A percentile compares a stretch with the other conserved stretches of the same genome.
These are phyloP conservation scores for Boletus reticulatus DNA, from an alignment of 768 basidiomycete species.

Conservation along the genomic window DNA sequence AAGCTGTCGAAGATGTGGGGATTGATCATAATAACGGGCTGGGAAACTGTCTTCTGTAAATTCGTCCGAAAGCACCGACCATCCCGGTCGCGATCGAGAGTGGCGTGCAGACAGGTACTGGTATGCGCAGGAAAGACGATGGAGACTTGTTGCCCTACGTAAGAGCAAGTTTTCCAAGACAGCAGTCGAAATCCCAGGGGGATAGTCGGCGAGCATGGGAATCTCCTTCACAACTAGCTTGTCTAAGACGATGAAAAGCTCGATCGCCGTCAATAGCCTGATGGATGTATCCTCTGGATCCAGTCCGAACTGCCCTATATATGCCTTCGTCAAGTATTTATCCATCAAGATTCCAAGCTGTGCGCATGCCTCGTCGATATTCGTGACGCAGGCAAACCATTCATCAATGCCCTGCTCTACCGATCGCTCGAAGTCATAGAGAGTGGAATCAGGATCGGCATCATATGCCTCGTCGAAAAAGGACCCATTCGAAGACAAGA, in stretches of 20 bases:
- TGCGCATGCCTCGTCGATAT: constrained; percentile 3
- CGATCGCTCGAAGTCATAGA: constrained; percentile 38
- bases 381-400: constrained; percentile 27
- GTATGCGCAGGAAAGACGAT: no score
- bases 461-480: constrained; percentile 5
- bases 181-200: no score
- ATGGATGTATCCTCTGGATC: constrained; percentile 38
- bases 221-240: constrained; percentile 11
- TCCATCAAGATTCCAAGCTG: constrained; percentile 18
- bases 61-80: no score
- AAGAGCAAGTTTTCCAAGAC: no score
- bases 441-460: constrained; percentile 12
- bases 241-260: constrained; percentile 37
- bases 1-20: background rate
- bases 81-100: no score
- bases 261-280: constrained; percentile 35
- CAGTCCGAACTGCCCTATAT: no score
- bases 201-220: constrained; percentile 18
- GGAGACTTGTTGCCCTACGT: no score
- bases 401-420: constrained; percentile 30
- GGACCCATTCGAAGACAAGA: constrained; percentile 11
- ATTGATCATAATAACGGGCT: background rate
- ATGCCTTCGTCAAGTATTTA: constrained; percentile 23
- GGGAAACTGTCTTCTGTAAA: no score
- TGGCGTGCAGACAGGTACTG: no score